Conservation (phyloP, 2,329 filamentous ascomycete genomes). For the Aspergillus hiratsukae region DNA sequence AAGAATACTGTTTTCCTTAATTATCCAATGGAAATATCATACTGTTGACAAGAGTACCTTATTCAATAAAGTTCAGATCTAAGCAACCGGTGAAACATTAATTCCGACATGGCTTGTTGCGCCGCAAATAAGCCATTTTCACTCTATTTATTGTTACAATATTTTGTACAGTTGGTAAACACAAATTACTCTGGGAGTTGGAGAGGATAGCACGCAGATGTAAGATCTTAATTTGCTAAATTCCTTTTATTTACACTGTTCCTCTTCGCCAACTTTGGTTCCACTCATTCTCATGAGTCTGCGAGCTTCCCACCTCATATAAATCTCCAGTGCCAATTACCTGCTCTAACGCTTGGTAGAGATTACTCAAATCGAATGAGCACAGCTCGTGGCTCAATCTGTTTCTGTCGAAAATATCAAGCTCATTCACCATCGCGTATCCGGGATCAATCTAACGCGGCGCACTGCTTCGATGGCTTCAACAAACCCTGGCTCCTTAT, state of each 20-base stretch:
- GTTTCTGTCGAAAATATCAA: neutral
- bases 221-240: neutral
- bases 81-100: slow-evolving; percentile 12
- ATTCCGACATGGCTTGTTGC: slow-evolving; percentile 10
- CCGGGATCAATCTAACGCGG: neutral
- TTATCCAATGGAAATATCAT: neutral
- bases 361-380: neutral
- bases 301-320: neutral
- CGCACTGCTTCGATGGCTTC: slow-evolving; percentile 12
- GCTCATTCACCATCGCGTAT: neutral
- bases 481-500: slow-evolving; percentile 24
- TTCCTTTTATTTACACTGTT: no score
- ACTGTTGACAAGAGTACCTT: neutral
- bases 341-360: neutral
- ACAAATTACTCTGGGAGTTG: neutral
- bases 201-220: neutral
- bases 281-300: neutral
- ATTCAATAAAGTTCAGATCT: neutral
- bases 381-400: neutral
- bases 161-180: neutral
- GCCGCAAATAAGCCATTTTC: neutral
- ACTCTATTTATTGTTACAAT: neutral
- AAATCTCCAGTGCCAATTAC: neutral
- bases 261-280: neutral
- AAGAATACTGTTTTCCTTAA: neutral